These are phyloP conservation scores for Protomyces gravidus DNA, from an alignment of 1,139 yeast genomes.

Conservation along the genomic window DNA sequence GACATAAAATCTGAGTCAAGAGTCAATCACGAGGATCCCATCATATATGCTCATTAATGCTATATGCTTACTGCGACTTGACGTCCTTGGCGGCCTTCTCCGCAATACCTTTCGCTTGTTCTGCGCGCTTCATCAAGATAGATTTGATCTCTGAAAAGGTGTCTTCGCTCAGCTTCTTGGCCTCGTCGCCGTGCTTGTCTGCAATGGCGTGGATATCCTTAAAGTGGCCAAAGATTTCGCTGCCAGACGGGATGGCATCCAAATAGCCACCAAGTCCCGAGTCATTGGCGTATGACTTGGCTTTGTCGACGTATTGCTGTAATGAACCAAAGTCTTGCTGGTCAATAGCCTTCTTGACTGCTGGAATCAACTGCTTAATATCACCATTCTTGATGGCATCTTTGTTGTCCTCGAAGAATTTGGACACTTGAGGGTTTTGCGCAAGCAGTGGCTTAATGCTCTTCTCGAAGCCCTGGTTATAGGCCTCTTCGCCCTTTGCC, in stretches of 20 bases:
- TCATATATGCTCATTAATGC: background rate
- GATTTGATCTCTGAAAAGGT: conserved; percentile 22
- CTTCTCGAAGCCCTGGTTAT: conserved; percentile 18
- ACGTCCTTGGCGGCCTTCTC: conserved; percentile 28
- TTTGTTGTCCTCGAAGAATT: conserved; percentile 24
- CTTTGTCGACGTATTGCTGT: conserved; percentile 25
- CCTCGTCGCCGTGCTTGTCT: conserved; percentile 29
- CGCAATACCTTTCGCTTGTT: conserved; percentile 24
- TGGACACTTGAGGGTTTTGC: conserved; percentile 21
- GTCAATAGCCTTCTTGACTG: conserved; percentile 26
- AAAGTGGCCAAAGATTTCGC: conserved; percentile 20
- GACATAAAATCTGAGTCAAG: too few relatives aligned
- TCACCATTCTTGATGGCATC: conserved; percentile 27
- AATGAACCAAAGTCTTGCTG: conserved; percentile 18
- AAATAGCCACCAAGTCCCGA: conserved; percentile 19
- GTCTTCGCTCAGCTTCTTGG: conserved; percentile 27
- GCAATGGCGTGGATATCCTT: conserved; percentile 22
- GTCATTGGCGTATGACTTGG: conserved; percentile 14
- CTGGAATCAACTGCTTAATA: conserved; percentile 14
- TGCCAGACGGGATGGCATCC: conserved; percentile 16
- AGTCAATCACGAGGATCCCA: too few relatives aligned
- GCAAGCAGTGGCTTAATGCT: conserved; percentile 22
- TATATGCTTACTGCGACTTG: background rate
- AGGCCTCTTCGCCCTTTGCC: conserved; percentile 22
- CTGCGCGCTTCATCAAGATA: conserved; percentile 17